Evolutionary conservation across 495 filamentous ascomycete species (phyloP).

Genomic region (Xylaria longipes): DNA sequence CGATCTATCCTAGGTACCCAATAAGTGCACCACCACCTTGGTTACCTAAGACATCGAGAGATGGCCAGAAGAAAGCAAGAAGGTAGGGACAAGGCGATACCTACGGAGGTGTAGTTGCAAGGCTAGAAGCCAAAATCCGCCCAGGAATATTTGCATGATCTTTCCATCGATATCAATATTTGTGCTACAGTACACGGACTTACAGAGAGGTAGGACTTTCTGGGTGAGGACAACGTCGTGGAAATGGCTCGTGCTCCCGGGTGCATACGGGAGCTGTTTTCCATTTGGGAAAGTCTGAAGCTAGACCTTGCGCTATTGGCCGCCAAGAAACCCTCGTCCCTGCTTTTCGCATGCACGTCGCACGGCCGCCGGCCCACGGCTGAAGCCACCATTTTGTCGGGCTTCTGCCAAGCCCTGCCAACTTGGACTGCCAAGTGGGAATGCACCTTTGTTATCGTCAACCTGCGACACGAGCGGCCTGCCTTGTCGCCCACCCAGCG

Average conservation of each 20-base stretch:
- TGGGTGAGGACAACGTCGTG: slow-evolving; percentile 2
- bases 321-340: slow-evolving; percentile 4
- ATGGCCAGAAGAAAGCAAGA: no score
- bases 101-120: background rate
- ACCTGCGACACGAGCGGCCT: slow-evolving; percentile 14
- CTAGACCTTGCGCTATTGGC: slow-evolving; percentile 19
- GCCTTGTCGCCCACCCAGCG: background rate
- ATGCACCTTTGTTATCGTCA: slow-evolving; percentile 8
- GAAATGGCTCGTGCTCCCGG: slow-evolving; percentile 17
- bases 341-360: slow-evolving; percentile 14
- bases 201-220: no score
- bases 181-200: no score
- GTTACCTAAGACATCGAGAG: no score
- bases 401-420: slow-evolving; percentile 25
- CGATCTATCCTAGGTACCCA: background rate
- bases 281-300: slow-evolving; percentile 3
- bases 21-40: background rate
- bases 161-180: background rate
- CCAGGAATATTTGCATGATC: background rate
- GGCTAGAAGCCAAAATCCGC: background rate
- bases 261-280: slow-evolving; percentile 14
- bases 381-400: slow-evolving; percentile 19
- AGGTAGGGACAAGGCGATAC: background rate
- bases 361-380: background rate
- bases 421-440: background rate